Conservation (phyloP, 805 yeast genomes). For the Candida krabiensis region DNA sequence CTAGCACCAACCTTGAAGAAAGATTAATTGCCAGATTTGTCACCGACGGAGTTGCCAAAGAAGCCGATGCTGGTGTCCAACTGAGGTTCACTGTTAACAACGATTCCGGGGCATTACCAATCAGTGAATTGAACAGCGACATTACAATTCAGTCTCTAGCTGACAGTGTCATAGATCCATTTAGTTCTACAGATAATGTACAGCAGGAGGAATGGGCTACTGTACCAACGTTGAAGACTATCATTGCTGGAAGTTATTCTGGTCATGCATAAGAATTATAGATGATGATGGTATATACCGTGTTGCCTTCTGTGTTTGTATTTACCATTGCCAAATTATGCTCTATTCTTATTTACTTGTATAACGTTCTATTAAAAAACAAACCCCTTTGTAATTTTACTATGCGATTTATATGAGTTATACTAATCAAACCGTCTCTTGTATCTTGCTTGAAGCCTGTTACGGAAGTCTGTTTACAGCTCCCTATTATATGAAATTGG, state of each 20-base stretch:
- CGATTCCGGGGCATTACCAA: conserved; percentile 44
- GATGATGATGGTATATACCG: not conserved
- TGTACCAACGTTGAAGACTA: conserved; percentile 46
- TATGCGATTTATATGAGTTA: no score
- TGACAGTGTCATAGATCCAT: conserved; percentile 34
- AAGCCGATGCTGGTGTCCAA: conserved; percentile 72
- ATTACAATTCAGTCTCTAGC: conserved; percentile 32
- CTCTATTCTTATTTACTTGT: no score
- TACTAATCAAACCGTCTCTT: no score
- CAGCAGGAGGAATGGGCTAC: conserved; percentile 29
- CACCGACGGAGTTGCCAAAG: conserved; percentile 71
- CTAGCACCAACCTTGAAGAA: conserved; percentile 45
- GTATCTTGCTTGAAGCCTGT: no score
- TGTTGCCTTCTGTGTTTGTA: not conserved
- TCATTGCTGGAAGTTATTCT: conserved; percentile 50
- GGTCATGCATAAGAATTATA: conserved; percentile 33
- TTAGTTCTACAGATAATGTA: conserved; percentile 27
- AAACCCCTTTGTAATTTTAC: no score
- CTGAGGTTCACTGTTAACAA: conserved; percentile 55
- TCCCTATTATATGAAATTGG: no score
- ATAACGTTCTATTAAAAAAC: no score
- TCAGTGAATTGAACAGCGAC: conserved; percentile 40
- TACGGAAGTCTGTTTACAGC: no score
- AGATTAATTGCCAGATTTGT: conserved; percentile 83
- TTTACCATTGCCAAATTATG: no score